These are phyloP conservation scores for Myxozyma udenii DNA, from an alignment of 805 yeast genomes.

Conservation along the genomic window DNA sequence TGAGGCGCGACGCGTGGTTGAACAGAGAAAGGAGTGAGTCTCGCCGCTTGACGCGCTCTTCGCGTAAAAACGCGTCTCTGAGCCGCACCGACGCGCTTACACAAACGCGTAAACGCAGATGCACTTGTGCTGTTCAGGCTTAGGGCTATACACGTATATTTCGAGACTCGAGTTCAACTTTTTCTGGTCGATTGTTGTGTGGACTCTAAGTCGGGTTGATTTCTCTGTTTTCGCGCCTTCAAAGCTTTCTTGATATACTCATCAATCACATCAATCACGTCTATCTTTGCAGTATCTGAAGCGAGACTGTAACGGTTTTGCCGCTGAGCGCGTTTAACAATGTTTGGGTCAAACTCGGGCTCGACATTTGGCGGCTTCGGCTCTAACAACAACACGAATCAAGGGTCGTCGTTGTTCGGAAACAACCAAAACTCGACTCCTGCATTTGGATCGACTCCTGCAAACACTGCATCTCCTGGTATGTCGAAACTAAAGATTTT, in stretches of 20 bases:
- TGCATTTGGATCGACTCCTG: constrained; percentile 16
- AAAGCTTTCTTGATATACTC: too few relatives aligned
- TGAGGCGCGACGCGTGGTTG: background rate
- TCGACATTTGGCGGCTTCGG: constrained; percentile 30
- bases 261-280: too few relatives aligned
- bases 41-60: background rate
- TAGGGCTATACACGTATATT: too few relatives aligned
- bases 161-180: too few relatives aligned
- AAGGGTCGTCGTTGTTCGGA: constrained; percentile 18
- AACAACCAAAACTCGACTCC: constrained; percentile 12
- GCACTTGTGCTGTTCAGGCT: background rate
- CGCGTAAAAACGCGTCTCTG: background rate
- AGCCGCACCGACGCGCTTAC: background rate
- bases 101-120: background rate
- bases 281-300: too few relatives aligned
- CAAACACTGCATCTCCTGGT: constrained; percentile 8
- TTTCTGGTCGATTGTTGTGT: too few relatives aligned
- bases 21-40: background rate
- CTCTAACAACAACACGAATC: constrained; percentile 17
- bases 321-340: background rate
- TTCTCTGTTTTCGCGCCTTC: too few relatives aligned
- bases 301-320: too few relatives aligned
- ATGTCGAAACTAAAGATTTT: too few relatives aligned
- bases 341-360: constrained; percentile 30
- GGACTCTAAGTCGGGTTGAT: too few relatives aligned